Evolutionary conservation across 2,329 filamentous ascomycete genomes (phyloP), one percentile per base, ranked within the genome.

Genomic region (Aspergillus felis): DNA sequence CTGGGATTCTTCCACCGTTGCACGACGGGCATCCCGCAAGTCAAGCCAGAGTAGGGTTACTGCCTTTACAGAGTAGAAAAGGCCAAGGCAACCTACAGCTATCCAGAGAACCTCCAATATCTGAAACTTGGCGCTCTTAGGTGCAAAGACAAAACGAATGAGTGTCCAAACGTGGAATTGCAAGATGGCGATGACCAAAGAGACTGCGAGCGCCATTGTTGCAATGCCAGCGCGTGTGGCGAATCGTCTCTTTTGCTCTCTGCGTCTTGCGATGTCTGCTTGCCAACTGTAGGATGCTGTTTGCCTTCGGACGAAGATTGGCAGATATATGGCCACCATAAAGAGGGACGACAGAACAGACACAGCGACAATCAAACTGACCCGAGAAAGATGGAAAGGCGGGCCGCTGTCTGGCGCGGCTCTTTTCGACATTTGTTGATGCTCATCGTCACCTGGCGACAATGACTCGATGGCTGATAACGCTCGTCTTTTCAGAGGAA

Each of bases 401-500:
- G 44, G 42, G n/a, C 42, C 22, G 8, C n/a, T 24, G 42, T 24
- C 22, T 20, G 42, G 22, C 12, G 24, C 24, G 3, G 20, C 24
- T 24, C 22, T 25, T 25, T 47, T 47, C 44, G 44, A 27, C 5
- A 47, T 22, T 25, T 14, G 20, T 6, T 14, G 20, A 24, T 12
- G 44, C 44, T 24, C 22, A 47, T 47, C 10, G 4, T 25, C 22
- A 12, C 12, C n/a, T 24, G 14, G 8, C 44, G 24, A 48, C 22
- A 22, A 59, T n/a, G 6, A 29, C 24, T 1, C 38, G 27, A 22
- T 51, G 9, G 20, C 12, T 25, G 44, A 47, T 14, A 47, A 47
- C 7, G 44, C 44, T 47, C 44, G 27, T 22, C 67, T 68, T 53
- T 66, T 68, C 44, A 73, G 51, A 7, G 72, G 73, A 17, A 75